Percentiles rank a stretch among this genome's conserved stretches.
Evolutionary conservation across 2,329 filamentous ascomycete genomes (phyloP).

Genomic region (Talaromyces amestolkiae): DNA sequence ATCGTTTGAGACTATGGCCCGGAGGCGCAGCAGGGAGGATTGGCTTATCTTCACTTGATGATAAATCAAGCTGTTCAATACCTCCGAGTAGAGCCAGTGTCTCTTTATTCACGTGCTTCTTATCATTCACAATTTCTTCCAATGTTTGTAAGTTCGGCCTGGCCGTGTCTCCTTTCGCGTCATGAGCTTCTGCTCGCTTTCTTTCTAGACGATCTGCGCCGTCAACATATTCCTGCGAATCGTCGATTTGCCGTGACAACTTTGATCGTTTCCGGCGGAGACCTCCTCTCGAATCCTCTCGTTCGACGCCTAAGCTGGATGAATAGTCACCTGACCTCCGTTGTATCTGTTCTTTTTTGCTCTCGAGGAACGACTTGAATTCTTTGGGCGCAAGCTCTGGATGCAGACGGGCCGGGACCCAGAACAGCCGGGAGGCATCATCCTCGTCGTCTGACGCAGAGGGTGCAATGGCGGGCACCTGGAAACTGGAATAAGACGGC

Average conservation of each 20-base stretch:
- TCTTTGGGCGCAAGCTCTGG: slow-evolving; percentile 93
- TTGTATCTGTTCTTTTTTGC: slow-evolving; percentile 84
- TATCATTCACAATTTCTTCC: slow-evolving; percentile 72
- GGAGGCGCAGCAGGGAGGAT: slow-evolving; percentile 74
- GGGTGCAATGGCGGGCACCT: slow-evolving; percentile 44
- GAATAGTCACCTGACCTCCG: slow-evolving; percentile 72
- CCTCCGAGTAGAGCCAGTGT: slow-evolving; percentile 56
- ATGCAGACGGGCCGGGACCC: slow-evolving; percentile 92
- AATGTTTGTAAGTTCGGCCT: slow-evolving; percentile 68
- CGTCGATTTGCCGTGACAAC: slow-evolving; percentile 88
- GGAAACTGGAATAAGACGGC: slow-evolving; percentile 42
- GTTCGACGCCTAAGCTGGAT: slow-evolving; percentile 53
- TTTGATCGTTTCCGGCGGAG: slow-evolving; percentile 89
- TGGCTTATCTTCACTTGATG: slow-evolving; percentile 68
- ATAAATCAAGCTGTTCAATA: slow-evolving; percentile 45
- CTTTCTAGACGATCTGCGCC: slow-evolving; percentile 76
- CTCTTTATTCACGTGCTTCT: slow-evolving; percentile 65
- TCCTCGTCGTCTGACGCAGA: slow-evolving; percentile 65
- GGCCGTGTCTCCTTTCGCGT: slow-evolving; percentile 51
- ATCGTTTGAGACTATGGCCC: slow-evolving; percentile 78
- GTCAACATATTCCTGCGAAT: slow-evolving; percentile 71
- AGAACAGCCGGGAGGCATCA: slow-evolving; percentile 83
- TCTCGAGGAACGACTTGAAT: slow-evolving; percentile 95
- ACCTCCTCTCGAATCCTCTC: slow-evolving; percentile 56
- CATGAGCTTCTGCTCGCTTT: slow-evolving; percentile 62